Base-by-base conservation (phyloP, 768 basidiomycete species). In the Hericium rajendrae region DNA sequence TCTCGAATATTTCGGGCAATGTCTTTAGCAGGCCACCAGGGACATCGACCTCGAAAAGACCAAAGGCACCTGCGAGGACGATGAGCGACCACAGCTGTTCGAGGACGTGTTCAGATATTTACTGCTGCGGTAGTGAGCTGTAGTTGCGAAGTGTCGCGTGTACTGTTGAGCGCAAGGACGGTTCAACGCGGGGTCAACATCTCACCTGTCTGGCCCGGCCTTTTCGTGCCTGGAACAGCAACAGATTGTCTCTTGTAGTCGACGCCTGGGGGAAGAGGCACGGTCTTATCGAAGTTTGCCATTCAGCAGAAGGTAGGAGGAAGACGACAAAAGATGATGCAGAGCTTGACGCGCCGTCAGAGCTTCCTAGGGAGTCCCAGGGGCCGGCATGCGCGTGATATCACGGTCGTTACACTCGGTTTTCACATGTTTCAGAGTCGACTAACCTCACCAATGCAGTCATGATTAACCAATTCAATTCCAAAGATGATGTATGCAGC, bases 51-150 rank as follows among this genome's bases (percentile, higher is more conserved):
- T 80, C 80, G 48, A 82, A 60, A 13, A 81, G 64, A 15, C 80
- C 85, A 73, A 77, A 86, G 13, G 79, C 60, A n/a, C 74, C 86
- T 88, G 54, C 5, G 18, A 59, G n/a, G 38, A 22, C 24, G 57
- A 49, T 38, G 39, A 41, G 20, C 38, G 22, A 51, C 41, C 16
- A 6, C 10, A 38, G 22, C 32, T 32, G 6, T 32, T 32, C 32
- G 32, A 51, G 22, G 28, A 24, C 2, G 20, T 3, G 53, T 51
- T 46, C 41, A 40, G 54, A 55, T 54, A 68, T 68, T 64, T 67
- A 83, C 87, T 81, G 66, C 82, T 86, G 57, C 79, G 79, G 69
- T 91, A 92, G 69, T 89, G 85, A 15, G 82, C 90, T 86, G 69
- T 16, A 18, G 32, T 32, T 32, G 32, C 32, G 32, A 32, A 18